Percentiles rank a stretch among this genome's conserved stretches.
Conservation (phyloP, 495 filamentous ascomycete species). For the Trichoderma erinaceum region DNA sequence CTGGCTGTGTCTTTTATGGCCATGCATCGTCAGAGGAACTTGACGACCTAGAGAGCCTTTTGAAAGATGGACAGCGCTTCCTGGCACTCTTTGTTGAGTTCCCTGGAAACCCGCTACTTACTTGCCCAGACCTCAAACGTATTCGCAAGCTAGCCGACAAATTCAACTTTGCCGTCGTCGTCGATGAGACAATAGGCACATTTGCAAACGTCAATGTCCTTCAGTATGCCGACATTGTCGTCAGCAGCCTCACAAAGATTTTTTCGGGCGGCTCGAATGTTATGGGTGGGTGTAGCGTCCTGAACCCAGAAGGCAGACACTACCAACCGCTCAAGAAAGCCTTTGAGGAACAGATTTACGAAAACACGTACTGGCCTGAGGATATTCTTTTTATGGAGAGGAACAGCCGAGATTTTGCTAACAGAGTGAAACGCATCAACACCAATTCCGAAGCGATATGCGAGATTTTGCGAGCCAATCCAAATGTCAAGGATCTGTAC, state of each 20-base stretch:
- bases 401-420: conserved; percentile 88
- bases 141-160: conserved; percentile 74
- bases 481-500: conserved; percentile 69
- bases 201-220: conserved; percentile 94
- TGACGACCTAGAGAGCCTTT: conserved; percentile 71
- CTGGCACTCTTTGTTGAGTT: conserved; percentile 91
- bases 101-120: conserved; percentile 84
- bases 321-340: conserved; percentile 62
- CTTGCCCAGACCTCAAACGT: conserved; percentile 72
- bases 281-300: conserved; percentile 84
- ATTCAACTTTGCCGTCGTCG: conserved; percentile 83
- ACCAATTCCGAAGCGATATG: conserved; percentile 79
- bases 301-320: conserved; percentile 73
- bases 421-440: conserved; percentile 79
- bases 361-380: conserved; percentile 89
- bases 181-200: conserved; percentile 95
- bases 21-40: conserved; percentile 74
- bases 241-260: conserved; percentile 90
- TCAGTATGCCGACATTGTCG: conserved; percentile 81
- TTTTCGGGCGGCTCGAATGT: conserved; percentile 98
- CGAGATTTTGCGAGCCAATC: conserved; percentile 49
- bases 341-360: conserved; percentile 54
- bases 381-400: conserved; percentile 92
- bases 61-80: conserved; percentile 68
- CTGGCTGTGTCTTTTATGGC: conserved; percentile 87